phyloP scores from a whole-genome alignment of 495 filamentous ascomycete species.

The Staphylotrichum longicolle region DNA sequence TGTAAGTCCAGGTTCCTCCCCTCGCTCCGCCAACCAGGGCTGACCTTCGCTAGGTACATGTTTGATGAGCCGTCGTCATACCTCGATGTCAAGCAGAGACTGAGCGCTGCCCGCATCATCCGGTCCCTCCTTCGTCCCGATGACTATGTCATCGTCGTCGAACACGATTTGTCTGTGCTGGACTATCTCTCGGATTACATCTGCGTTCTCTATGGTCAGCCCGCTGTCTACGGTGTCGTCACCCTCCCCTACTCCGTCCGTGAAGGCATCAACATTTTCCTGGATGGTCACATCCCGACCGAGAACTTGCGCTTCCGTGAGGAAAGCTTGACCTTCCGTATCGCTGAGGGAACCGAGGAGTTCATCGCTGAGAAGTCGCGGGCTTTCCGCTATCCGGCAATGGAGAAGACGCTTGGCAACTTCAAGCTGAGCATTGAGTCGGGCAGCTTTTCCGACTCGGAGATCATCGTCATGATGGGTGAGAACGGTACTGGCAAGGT shows the following conservation, averaged over 20 bases:
- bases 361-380: conserved; percentile 81
- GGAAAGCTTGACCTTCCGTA: conserved; percentile 93
- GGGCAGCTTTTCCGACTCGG: conserved; percentile 92
- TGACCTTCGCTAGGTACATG: conserved; percentile 64
- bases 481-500: conserved; percentile 75
- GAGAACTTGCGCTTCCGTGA: conserved; percentile 99
- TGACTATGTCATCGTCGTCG: conserved; percentile 96
- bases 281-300: conserved; percentile 95
- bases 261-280: conserved; percentile 99
- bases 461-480: conserved; percentile 99
- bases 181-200: conserved; percentile 99
- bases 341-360: conserved; percentile 88
- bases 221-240: conserved; percentile 97
- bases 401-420: conserved; percentile 89
- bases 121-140: conserved; percentile 81
- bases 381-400: conserved; percentile 79
- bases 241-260: conserved; percentile 92
- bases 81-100: conserved; percentile 95
- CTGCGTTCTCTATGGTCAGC: conserved; percentile 92
- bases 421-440: conserved; percentile 81
- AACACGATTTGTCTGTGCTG: conserved; percentile 96
- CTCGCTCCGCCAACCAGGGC: neutral
- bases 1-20: conserved; percentile 54
- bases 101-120: conserved; percentile 87
- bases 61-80: conserved; percentile 99